Evolutionary conservation across 2,329 filamentous ascomycete species (phyloP).

Genomic region (Aspergillus sclerotialis): DNA sequence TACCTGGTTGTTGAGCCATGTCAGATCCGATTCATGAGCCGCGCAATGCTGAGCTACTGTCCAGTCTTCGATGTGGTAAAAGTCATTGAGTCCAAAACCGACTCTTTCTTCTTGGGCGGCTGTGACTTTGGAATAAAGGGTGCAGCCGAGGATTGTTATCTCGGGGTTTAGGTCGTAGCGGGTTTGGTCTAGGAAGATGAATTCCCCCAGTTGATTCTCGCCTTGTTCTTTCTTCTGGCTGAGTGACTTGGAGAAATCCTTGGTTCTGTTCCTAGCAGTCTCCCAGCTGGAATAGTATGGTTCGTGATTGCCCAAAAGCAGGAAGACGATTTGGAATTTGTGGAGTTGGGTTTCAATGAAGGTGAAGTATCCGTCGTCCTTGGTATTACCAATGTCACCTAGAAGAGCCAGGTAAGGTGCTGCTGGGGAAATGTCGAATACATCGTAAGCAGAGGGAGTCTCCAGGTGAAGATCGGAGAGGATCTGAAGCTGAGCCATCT

Average conservation of each 20-base stretch:
- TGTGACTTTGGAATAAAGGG: conserved; percentile 45
- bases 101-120: conserved; percentile 31
- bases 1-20: conserved; percentile 36
- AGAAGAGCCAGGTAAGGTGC: conserved; percentile 50
- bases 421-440: conserved; percentile 41
- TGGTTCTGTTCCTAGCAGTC: conserved; percentile 13
- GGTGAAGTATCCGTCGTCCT: conserved; percentile 36
- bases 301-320: conserved; percentile 54
- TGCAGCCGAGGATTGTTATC: conserved; percentile 40
- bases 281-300: conserved; percentile 36
- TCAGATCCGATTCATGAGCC: conserved; percentile 26
- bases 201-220: conserved; percentile 20
- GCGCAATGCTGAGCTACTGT: conserved; percentile 23
- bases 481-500: conserved; percentile 37
- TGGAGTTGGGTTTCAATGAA: conserved; percentile 46
- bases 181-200: conserved; percentile 36
- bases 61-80: conserved; percentile 40
- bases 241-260: conserved; percentile 17
- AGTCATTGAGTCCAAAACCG: conserved; percentile 45
- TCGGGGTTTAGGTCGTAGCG: conserved; percentile 31
- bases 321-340: conserved; percentile 45
- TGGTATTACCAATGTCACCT: conserved; percentile 49
- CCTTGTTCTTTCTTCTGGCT: conserved; percentile 6
- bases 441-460: conserved; percentile 42
- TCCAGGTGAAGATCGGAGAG: conserved; percentile 56